Evolutionary conservation across 495 filamentous ascomycete genomes (phyloP), one percentile per base, ranked within the genome.

Genomic region (Aspergillus steynii): DNA sequence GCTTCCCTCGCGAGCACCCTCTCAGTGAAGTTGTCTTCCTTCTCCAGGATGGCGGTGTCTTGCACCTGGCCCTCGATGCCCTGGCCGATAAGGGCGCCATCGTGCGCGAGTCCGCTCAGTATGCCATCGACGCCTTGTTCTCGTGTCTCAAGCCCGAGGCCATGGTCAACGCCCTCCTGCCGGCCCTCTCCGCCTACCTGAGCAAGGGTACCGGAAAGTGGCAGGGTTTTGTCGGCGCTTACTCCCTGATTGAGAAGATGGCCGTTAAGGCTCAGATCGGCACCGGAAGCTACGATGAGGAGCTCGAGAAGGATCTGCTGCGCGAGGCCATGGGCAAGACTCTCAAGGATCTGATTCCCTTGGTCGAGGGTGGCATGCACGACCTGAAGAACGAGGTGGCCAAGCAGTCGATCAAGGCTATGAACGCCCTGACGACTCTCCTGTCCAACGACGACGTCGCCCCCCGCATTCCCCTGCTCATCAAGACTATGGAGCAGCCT

Each of bases 391-490:
- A 79, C 58, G 95, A 99, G 62, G 93, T 91, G 52, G 85, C 88
- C 66, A 97, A 96, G 79, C 89, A 93, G 76, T 88, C 96, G 27
- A 75, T 88, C 74, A 90, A 92, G 77, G 90, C 93, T 10, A 97
- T 98, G 92, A 90, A 84, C 60, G 90, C 90, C 29, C 77, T 99
- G 47, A 96, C 92, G 10, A 90, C 90, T 10, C 85, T 99, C 2
- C 85, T 99, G 37, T 92, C 91, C 65, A 99, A 99, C 79, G 95
- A 99, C 75, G 95, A 99, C 74, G 92, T 99, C 34, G 88, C 88
- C 42, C 93, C 93, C 31, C 87, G 94, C 64, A 96, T 98, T 64
- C 96, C 95, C 5, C 86, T 96, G 6, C 83, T 99, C 48, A 89
- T 99, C 74, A 90, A 94, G 71, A 91, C 92, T 46, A 97, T 99